Evolutionary conservation across 164 flowering plant species (phyloP).

Genomic region (Piper betle): DNA sequence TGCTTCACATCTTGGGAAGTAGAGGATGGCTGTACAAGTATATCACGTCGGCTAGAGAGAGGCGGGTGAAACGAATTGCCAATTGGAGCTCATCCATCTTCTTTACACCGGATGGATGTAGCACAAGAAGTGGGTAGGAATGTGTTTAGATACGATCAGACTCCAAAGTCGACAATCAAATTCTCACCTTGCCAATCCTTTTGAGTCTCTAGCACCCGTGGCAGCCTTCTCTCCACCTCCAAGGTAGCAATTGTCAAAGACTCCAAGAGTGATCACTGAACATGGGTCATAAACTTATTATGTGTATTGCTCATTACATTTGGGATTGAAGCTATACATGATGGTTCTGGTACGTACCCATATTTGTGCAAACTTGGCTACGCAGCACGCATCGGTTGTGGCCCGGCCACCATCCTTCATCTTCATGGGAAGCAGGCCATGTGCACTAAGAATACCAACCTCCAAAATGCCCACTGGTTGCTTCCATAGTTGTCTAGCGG

Average conservation of each 20-base stretch:
- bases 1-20: constrained; percentile 41
- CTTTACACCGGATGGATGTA: too few relatives aligned
- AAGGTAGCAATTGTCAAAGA: constrained; percentile 37
- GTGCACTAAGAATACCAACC: constrained; percentile 62
- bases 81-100: constrained; percentile 42
- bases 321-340: too few relatives aligned
- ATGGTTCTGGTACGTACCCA: constrained; percentile 62
- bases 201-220: constrained; percentile 21
- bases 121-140: too few relatives aligned
- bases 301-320: too few relatives aligned
- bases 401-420: constrained; percentile 34
- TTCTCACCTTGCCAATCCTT: constrained; percentile 44
- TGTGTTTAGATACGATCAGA: constrained; percentile 30
- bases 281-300: too few relatives aligned
- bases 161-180: constrained; percentile 36
- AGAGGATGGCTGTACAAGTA: too few relatives aligned
- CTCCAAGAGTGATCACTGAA: too few relatives aligned
- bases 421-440: constrained; percentile 74
- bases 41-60: too few relatives aligned
- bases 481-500: constrained; percentile 74
- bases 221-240: too few relatives aligned
- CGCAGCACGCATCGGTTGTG: constrained; percentile 67
- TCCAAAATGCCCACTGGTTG: constrained; percentile 60
- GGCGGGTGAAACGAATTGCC: constrained; percentile 34
- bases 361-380: constrained; percentile 66